Conservation (phyloP, 2,329 filamentous ascomycete species). For the Cladophialophora chaetospira region DNA sequence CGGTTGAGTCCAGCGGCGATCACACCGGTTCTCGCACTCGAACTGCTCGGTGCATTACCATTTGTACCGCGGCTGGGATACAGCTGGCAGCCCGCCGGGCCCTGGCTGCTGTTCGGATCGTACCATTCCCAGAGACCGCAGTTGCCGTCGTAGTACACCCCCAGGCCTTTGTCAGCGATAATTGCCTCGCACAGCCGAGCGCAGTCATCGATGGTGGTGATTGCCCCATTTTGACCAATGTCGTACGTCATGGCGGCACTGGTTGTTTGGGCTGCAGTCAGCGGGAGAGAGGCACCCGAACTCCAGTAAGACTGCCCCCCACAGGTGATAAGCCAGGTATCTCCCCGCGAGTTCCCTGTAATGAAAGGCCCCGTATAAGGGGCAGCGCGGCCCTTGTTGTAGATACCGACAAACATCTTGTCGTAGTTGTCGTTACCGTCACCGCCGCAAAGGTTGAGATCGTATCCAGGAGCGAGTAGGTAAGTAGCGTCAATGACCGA, state of each 20-base stretch:
- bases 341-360: not conserved
- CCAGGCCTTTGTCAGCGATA: not conserved
- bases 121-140: constrained; percentile 4
- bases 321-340: constrained; percentile 16
- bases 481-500: constrained; percentile 18
- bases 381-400: not conserved
- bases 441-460: constrained; percentile 21
- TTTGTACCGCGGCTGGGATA: not conserved
- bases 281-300: not conserved
- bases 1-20: constrained; percentile 15
- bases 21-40: not conserved
- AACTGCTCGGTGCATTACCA: not conserved
- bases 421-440: constrained; percentile 9
- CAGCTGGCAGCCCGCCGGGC: not conserved
- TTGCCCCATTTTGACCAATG: not conserved
- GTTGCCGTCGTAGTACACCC: not conserved
- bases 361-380: constrained; percentile 1
- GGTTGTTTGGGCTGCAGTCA: not conserved
- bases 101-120: not conserved
- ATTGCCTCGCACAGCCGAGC: constrained; percentile 15
- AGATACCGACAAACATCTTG: constrained; percentile 16
- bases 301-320: constrained; percentile 9
- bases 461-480: constrained; percentile 12
- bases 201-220: constrained; percentile 17
- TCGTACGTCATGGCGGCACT: not conserved